Conservation (phyloP, 148 eudicot genomes). For the Selenicereus undatus region DNA sequence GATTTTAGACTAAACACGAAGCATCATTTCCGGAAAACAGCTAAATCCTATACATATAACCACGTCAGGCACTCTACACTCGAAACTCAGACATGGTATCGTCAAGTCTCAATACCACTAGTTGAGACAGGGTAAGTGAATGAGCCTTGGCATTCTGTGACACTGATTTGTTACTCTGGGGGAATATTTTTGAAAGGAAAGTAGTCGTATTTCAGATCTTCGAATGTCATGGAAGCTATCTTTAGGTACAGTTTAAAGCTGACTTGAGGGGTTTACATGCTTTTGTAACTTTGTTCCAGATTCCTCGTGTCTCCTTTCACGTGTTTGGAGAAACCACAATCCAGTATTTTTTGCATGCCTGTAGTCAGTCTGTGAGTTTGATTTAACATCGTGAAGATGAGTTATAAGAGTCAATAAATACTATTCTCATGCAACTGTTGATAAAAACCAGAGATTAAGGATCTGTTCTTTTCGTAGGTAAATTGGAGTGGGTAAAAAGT, state of each 20-base stretch:
- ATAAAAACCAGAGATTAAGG: no score
- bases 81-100: background rate
- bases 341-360: background rate
- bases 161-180: constrained; percentile 28
- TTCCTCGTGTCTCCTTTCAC: constrained; percentile 31
- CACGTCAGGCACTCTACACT: background rate
- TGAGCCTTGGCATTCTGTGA: constrained; percentile 22
- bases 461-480: no score
- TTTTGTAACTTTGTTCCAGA: constrained; percentile 31
- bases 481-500: no score
- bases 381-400: background rate
- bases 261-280: constrained; percentile 23
- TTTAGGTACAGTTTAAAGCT: constrained; percentile 30
- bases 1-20: background rate
- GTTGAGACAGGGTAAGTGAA: constrained; percentile 12
- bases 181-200: constrained; percentile 28
- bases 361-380: background rate
- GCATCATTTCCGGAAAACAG: background rate
- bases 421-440: background rate
- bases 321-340: constrained; percentile 13
- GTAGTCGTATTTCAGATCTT: constrained; percentile 26
- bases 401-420: no score
- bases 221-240: constrained; percentile 26
- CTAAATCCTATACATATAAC: background rate
- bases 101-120: background rate